Evolutionary conservation across 2,329 filamentous ascomycete species (phyloP).

Genomic region (Stagonosporopsis cucurbitacearum): DNA sequence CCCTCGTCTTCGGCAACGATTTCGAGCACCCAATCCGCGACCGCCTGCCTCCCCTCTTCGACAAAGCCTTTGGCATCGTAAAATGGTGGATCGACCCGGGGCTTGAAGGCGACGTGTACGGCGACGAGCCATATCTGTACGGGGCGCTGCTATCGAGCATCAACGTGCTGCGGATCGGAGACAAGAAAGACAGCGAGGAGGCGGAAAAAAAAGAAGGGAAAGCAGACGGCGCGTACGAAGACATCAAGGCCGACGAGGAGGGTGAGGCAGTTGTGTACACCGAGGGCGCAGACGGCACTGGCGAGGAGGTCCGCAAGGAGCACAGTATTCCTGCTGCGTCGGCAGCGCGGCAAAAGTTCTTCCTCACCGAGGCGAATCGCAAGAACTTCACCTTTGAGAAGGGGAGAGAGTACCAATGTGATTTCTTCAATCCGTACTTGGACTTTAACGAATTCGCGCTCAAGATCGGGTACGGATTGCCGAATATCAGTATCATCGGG

Average conservation of each 20-base stretch:
- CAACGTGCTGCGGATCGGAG: slow-evolving; percentile 75
- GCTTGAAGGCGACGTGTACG: slow-evolving; percentile 86
- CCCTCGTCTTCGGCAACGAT: slow-evolving; percentile 93
- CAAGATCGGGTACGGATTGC: slow-evolving; percentile 60
- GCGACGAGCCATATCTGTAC: slow-evolving; percentile 84
- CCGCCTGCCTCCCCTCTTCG: slow-evolving; percentile 83
- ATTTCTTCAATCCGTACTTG: slow-evolving; percentile 92
- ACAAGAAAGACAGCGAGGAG: slow-evolving; percentile 37
- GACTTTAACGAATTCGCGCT: slow-evolving; percentile 82
- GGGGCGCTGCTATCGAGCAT: slow-evolving; percentile 81
- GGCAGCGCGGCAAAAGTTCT: slow-evolving; percentile 64
- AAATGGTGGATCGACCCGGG: slow-evolving; percentile 92
- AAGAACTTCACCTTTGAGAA: slow-evolving; percentile 67
- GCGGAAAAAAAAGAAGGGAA: slow-evolving; percentile 46
- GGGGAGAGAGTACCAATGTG: slow-evolving; percentile 66
- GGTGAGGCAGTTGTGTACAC: slow-evolving; percentile 65
- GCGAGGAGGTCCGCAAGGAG: slow-evolving; percentile 49
- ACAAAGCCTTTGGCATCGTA: slow-evolving; percentile 81
- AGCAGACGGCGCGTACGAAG: slow-evolving; percentile 59
- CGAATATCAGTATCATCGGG: slow-evolving; percentile 76
- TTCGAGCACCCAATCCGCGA: slow-evolving; percentile 91
- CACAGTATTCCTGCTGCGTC: slow-evolving; percentile 50
- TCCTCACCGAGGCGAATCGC: slow-evolving; percentile 62
- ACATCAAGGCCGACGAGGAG: slow-evolving; percentile 55
- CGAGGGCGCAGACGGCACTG: slow-evolving; percentile 57